These are phyloP conservation scores for Leishmania mexicana DNA, from an alignment of 208 protist genomes.

Conservation along the genomic window DNA sequence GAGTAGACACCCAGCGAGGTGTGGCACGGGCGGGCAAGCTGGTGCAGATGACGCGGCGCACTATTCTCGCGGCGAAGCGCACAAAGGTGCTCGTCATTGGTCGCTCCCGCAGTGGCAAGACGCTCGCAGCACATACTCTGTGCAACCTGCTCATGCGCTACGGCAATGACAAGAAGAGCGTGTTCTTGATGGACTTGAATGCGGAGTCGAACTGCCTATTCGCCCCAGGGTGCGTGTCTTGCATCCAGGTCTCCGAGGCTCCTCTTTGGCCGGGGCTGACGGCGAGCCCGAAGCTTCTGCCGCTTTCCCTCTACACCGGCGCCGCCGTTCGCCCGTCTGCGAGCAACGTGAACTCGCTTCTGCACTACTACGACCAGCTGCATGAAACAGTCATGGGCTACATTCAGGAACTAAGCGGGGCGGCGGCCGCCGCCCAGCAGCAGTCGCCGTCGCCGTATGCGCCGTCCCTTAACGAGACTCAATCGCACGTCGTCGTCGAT, in stretches of 20 bases:
- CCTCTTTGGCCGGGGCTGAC: constrained; percentile 57
- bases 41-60: constrained; percentile 65
- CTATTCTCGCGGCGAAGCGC: constrained; percentile 30
- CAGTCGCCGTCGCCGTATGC: constrained; percentile 4
- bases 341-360: constrained; percentile 35
- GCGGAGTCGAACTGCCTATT: constrained; percentile 71
- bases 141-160: constrained; percentile 63
- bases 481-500: constrained; percentile 64
- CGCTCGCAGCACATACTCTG: constrained; percentile 71
- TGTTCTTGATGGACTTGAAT: constrained; percentile 74
- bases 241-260: constrained; percentile 36
- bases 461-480: constrained; percentile 9
- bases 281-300: constrained; percentile 41
- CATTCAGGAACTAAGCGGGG: constrained; percentile 40
- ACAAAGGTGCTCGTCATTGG: constrained; percentile 78
- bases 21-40: constrained; percentile 45
- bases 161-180: constrained; percentile 24
- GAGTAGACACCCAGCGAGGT: constrained; percentile 40
- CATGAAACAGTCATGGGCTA: constrained; percentile 45
- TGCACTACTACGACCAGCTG: constrained; percentile 71
- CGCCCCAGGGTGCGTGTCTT: constrained; percentile 67
- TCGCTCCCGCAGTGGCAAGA: constrained; percentile 52
- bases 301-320: constrained; percentile 65
- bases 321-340: constrained; percentile 42
- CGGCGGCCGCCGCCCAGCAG: constrained; percentile 3